Percentiles rank a stretch among this genome's conserved stretches.
Conservation (phyloP, 1,284 basidiomycete species). For the Sporisorium iseilematis-ciliati region DNA sequence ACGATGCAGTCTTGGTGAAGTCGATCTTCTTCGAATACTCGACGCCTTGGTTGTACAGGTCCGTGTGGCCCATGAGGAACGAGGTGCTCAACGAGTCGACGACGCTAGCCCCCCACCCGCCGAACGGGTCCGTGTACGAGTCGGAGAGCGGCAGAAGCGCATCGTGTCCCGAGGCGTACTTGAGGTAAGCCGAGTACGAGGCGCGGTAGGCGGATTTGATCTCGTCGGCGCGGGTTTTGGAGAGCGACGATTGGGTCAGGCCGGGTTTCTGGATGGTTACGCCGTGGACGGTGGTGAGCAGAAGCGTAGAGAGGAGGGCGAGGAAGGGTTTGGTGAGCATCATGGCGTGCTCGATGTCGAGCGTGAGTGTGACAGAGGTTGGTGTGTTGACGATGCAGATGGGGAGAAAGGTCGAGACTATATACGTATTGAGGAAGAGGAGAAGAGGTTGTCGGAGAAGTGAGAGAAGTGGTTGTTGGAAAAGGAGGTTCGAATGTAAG, state of each 20-base stretch:
- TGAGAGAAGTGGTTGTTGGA: too few relatives aligned
- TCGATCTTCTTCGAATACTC: slow-evolving; percentile 46
- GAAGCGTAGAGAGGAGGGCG: slow-evolving; percentile 23
- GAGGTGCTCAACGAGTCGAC: slow-evolving; percentile 62
- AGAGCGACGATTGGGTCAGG: slow-evolving; percentile 24
- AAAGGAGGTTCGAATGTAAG: too few relatives aligned
- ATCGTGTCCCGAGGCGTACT: slow-evolving; percentile 53
- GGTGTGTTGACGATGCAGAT: neutral
- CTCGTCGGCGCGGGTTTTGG: slow-evolving; percentile 40
- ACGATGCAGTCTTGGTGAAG: slow-evolving; percentile 49
- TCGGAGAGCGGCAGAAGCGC: slow-evolving; percentile 51
- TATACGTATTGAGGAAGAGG: too few relatives aligned
- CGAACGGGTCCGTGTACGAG: slow-evolving; percentile 40
- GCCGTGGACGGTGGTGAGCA: slow-evolving; percentile 11
- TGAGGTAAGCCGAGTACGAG: slow-evolving; percentile 52
- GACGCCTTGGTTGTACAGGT: slow-evolving; percentile 46
- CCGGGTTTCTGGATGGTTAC: slow-evolving; percentile 39
- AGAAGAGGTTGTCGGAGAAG: too few relatives aligned
- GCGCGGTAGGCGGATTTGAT: slow-evolving; percentile 50
- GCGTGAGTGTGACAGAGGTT: neutral
- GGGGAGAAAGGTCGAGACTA: too few relatives aligned
- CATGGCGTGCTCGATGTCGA: neutral
- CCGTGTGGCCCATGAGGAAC: slow-evolving; percentile 58
- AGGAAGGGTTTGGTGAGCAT: slow-evolving; percentile 29
- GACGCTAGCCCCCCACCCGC: slow-evolving; percentile 63